Percentiles rank a stretch among this genome's conserved stretches.
phyloP scores from a whole-genome alignment of 2,329 filamentous ascomycete genomes.

The Macroventuria anomochaeta region DNA sequence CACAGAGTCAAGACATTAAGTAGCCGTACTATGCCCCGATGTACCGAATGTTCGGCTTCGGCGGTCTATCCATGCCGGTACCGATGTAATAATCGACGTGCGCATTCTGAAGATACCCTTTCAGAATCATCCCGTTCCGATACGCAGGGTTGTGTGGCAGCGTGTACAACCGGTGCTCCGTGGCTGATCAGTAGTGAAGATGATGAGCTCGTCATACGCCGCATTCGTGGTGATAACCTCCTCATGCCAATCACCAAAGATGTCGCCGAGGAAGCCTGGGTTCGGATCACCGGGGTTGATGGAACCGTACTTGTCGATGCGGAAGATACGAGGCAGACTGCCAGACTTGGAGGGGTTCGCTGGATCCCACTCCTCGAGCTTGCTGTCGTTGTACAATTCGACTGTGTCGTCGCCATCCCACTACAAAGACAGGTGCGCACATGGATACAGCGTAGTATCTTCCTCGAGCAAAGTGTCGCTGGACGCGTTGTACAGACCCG shows the following conservation, averaged over 20 bases:
- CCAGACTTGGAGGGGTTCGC: background rate
- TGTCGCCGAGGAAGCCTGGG: constrained; percentile 18
- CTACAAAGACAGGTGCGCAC: constrained; percentile 17
- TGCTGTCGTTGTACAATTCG: constrained; percentile 23
- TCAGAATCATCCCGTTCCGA: constrained; percentile 19
- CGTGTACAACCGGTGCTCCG: constrained; percentile 12
- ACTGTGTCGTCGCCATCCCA: constrained; percentile 23
- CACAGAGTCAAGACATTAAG: too few species aligned
- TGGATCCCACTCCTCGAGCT: constrained; percentile 21
- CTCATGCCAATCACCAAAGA: constrained; percentile 21
- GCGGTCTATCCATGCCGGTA: constrained; percentile 9
- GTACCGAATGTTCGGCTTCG: constrained; percentile 8
- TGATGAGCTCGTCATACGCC: constrained; percentile 10
- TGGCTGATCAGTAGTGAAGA: constrained; percentile 17
- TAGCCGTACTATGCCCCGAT: too few species aligned
- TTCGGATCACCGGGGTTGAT: constrained; percentile 13
- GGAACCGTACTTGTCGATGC: constrained; percentile 14
- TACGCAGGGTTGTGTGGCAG: constrained; percentile 18
- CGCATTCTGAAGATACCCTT: constrained; percentile 18
- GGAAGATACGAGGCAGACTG: constrained; percentile 9
- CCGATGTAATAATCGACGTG: constrained; percentile 17
- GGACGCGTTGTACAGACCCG: constrained; percentile 17
- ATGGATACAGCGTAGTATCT: constrained; percentile 2
- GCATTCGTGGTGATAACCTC: constrained; percentile 13
- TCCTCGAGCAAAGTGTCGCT: background rate